Percentiles rank a stretch among this genome's conserved stretches.
These are phyloP conservation scores for Solanum stenotomum DNA, from an alignment of 257 asterid species.

Conservation along the genomic window DNA sequence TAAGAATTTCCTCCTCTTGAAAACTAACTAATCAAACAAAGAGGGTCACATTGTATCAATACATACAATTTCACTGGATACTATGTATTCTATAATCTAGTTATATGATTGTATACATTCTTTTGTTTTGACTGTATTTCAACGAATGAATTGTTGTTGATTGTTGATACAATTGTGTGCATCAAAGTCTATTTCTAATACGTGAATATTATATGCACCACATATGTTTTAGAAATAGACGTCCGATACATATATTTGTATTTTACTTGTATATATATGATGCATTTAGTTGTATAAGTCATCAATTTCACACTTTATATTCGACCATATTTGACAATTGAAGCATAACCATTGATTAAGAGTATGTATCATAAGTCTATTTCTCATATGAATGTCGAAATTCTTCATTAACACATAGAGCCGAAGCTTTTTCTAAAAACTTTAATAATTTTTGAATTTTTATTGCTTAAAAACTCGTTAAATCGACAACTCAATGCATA, in stretches of 20 bases:
- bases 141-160: too few species aligned
- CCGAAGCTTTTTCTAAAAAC: too few species aligned
- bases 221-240: too few species aligned
- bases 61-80: neutral
- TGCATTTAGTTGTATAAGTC: neutral
- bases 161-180: neutral
- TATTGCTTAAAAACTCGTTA: neutral
- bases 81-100: neutral
- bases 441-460: too few species aligned
- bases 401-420: too few species aligned
- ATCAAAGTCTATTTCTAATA: neutral
- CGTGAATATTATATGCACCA: neutral
- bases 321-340: neutral
- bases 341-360: neutral
- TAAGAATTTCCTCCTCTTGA: too few species aligned
- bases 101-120: neutral
- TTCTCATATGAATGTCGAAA: fast-evolving
- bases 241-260: too few species aligned
- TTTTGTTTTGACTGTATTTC: neutral
- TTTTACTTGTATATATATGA: too few species aligned
- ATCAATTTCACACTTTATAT: neutral
- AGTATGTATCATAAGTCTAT: neutral
- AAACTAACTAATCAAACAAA: too few species aligned
- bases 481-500: neutral
- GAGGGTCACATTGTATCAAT: neutral